Evolutionary conservation across 2,329 filamentous ascomycete species (phyloP).

Genomic region (Fusarium brachygibbosum): DNA sequence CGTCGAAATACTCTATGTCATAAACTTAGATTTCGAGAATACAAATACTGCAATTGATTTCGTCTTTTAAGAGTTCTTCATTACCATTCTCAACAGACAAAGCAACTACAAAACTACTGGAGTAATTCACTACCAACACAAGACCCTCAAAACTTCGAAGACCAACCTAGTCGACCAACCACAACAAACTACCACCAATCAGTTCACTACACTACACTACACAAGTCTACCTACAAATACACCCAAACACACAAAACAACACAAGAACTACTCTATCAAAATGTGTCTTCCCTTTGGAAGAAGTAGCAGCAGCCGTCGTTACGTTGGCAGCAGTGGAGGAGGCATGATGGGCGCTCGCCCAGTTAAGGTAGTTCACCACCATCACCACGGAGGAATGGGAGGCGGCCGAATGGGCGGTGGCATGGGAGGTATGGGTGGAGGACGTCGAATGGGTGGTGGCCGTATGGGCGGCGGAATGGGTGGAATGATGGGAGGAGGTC

Average conservation of each 20-base stretch:
- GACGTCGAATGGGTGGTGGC: constrained; percentile 23
- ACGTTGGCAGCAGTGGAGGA: constrained; percentile 4
- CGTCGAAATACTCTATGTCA: neutral
- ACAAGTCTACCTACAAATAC: neutral
- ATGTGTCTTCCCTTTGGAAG: constrained; percentile 28
- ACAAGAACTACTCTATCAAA: neutral
- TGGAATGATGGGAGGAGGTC: constrained; percentile 10
- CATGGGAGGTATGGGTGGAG: neutral
- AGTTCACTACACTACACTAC: neutral
- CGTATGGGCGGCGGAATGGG: constrained; percentile 24
- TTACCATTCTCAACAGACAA: neutral
- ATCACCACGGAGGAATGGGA: constrained; percentile 23
- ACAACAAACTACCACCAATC: neutral
- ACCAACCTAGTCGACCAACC: neutral
- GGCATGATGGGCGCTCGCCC: constrained; percentile 26
- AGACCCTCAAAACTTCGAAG: too few species aligned
- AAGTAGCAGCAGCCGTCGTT: constrained; percentile 4
- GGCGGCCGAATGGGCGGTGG: constrained; percentile 2
- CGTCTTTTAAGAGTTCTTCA: neutral
- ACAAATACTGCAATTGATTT: constrained; percentile 4
- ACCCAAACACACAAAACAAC: neutral
- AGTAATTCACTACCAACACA: neutral
- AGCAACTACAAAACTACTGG: neutral
- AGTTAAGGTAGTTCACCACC: constrained; percentile 22
- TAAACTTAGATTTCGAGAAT: neutral